Evolutionary conservation across 1,284 basidiomycete genomes (phyloP).

Genomic region (Athelia sp.): DNA sequence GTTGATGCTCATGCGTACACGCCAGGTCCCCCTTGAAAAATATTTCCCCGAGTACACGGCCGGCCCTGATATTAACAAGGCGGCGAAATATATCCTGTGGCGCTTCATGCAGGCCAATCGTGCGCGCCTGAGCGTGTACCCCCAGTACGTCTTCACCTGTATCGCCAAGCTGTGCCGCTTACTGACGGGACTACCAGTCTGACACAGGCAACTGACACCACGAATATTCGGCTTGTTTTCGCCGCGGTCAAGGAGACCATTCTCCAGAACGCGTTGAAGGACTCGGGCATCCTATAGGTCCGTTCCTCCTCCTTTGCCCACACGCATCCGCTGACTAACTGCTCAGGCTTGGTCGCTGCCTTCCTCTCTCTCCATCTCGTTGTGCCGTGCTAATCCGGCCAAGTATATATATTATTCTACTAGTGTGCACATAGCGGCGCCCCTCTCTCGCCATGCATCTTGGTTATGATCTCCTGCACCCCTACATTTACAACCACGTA

Average conservation of each 20-base stretch:
- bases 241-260: conserved; percentile 98
- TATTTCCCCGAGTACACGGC: conserved; percentile 97
- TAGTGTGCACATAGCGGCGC: too few species aligned
- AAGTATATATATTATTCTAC: too few species aligned
- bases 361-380: too few species aligned
- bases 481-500: too few species aligned
- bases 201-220: conserved; percentile 78
- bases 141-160: conserved; percentile 61
- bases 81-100: conserved; percentile 97
- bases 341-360: too few species aligned
- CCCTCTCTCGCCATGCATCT: too few species aligned
- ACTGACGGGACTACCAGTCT: too few species aligned
- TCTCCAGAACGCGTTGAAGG: conserved; percentile 81
- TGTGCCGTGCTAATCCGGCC: too few species aligned
- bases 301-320: too few species aligned
- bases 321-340: too few species aligned
- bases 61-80: conserved; percentile 92
- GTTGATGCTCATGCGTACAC: not conserved
- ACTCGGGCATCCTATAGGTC: conserved; percentile 69
- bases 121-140: conserved; percentile 84
- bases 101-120: conserved; percentile 94
- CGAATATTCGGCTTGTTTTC: conserved; percentile 87
- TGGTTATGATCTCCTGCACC: too few species aligned
- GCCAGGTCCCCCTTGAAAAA: conserved; percentile 73
- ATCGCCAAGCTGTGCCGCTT: conserved; percentile 1